These are phyloP conservation scores for Candida glucosophila DNA, from an alignment of 1,139 yeast genomes.

Conservation along the genomic window DNA sequence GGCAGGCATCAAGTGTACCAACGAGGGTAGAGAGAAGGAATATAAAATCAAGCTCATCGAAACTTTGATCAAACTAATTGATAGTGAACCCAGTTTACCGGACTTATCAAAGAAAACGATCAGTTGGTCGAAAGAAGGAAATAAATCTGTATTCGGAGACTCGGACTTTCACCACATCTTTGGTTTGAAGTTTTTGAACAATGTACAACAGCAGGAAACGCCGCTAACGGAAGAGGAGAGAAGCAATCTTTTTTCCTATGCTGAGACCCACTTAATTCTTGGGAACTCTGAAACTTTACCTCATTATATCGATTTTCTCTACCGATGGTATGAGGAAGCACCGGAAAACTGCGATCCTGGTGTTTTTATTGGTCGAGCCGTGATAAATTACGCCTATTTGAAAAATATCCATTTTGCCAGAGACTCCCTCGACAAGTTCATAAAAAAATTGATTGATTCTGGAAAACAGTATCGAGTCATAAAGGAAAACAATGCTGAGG, in stretches of 20 bases:
- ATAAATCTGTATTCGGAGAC: slow-evolving; percentile 56
- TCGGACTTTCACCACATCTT: slow-evolving; percentile 65
- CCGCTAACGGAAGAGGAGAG: slow-evolving; percentile 17
- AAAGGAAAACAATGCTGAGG: slow-evolving; percentile 9
- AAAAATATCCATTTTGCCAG: slow-evolving; percentile 53
- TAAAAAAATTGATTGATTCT: slow-evolving; percentile 15
- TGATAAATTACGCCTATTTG: slow-evolving; percentile 60
- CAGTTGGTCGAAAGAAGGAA: slow-evolving; percentile 53
- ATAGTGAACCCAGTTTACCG: slow-evolving; percentile 58
- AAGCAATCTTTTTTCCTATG: slow-evolving; percentile 28
- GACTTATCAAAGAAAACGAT: slow-evolving; percentile 58
- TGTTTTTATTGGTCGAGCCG: slow-evolving; percentile 50
- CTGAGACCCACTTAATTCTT: slow-evolving; percentile 52
- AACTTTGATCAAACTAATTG: slow-evolving; percentile 37
- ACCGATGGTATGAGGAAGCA: slow-evolving; percentile 44
- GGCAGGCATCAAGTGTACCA: slow-evolving; percentile 25
- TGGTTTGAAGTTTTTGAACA: slow-evolving; percentile 51
- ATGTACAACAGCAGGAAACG: slow-evolving; percentile 16
- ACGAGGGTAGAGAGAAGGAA: slow-evolving; percentile 22
- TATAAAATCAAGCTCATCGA: slow-evolving; percentile 29
- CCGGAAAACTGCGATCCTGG: slow-evolving; percentile 32
- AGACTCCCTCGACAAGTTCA: slow-evolving; percentile 33
- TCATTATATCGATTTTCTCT: slow-evolving; percentile 45
- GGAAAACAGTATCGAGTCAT: slow-evolving; percentile 6
- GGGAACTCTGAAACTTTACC: slow-evolving; percentile 58